Evolutionary conservation across 2,329 filamentous ascomycete species (phyloP).

Genomic region (Sclerotinia nivalis): DNA sequence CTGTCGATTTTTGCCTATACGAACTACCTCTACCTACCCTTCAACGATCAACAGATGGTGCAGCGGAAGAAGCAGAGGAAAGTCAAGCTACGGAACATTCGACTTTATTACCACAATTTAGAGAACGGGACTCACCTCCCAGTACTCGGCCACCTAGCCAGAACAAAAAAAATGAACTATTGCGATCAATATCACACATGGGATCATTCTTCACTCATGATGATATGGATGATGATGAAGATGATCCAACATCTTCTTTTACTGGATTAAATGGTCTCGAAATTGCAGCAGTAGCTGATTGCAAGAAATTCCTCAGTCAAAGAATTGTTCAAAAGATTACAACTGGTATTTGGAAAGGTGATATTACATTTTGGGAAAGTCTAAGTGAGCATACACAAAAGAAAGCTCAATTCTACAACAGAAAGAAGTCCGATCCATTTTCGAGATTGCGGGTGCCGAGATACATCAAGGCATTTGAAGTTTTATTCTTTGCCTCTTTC

Average conservation of each 20-base stretch:
- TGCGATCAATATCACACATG: slow-evolving; percentile 58
- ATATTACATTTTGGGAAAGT: slow-evolving; percentile 84
- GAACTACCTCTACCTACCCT: slow-evolving; percentile 57
- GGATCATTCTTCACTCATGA: slow-evolving; percentile 39
- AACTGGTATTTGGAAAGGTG: slow-evolving; percentile 80
- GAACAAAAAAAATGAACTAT: slow-evolving; percentile 34
- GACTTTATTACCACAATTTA: slow-evolving; percentile 38
- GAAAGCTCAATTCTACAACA: slow-evolving; percentile 74
- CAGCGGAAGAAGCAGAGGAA: slow-evolving; percentile 19
- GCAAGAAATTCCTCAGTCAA: slow-evolving; percentile 83
- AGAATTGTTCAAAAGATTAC: slow-evolving; percentile 79
- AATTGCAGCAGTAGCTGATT: slow-evolving; percentile 77
- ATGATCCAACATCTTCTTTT: slow-evolving; percentile 70
- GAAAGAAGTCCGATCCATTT: slow-evolving; percentile 66
- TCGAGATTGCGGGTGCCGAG: slow-evolving; percentile 76
- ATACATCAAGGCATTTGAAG: slow-evolving; percentile 83
- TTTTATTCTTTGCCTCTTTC: slow-evolving; percentile 76
- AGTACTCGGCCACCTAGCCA: slow-evolving; percentile 28
- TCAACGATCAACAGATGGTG: slow-evolving; percentile 9
- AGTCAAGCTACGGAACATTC: slow-evolving; percentile 33
- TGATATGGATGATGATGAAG: slow-evolving; percentile 51
- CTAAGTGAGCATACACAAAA: slow-evolving; percentile 74
- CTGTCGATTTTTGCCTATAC: slow-evolving; percentile 72
- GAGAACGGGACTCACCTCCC: slow-evolving; percentile 27
- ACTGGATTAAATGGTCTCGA: slow-evolving; percentile 82